A percentile compares a stretch with the other conserved stretches of the same genome.
phyloP scores from a whole-genome alignment of 1,284 basidiomycete genomes.

The Sporisorium iseilematis-ciliati region DNA sequence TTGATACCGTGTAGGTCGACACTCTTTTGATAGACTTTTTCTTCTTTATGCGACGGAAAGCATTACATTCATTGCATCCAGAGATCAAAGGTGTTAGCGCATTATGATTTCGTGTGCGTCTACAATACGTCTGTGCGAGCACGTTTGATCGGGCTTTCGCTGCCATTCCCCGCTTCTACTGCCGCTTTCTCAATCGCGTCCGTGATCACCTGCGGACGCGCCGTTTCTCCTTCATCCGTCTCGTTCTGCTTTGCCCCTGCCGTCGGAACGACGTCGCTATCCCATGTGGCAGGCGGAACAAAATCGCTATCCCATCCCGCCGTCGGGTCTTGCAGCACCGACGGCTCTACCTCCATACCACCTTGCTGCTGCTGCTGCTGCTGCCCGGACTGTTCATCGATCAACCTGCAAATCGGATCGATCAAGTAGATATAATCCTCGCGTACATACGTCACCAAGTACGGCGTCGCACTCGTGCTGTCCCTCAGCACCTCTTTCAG shows the following conservation, averaged over 20 bases:
- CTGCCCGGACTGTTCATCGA: conserved; percentile 12
- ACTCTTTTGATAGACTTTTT: not conserved
- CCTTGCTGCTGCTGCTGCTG: conserved; percentile 2
- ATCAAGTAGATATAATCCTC: conserved; percentile 40
- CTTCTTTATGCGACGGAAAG: conserved; percentile 2
- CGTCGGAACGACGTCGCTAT: not conserved
- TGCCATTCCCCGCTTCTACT: conserved; percentile 13
- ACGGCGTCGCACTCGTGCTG: conserved; percentile 65
- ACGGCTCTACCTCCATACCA: conserved; percentile 18
- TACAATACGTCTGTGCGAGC: conserved; percentile 40
- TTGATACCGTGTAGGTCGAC: conserved; percentile 14
- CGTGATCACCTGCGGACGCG: conserved; percentile 11
- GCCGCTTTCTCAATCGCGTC: not conserved
- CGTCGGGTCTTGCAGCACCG: not conserved
- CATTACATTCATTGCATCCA: not conserved
- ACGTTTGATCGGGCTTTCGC: conserved; percentile 42
- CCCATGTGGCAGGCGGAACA: not conserved
- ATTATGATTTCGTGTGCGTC: not conserved
- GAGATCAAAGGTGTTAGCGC: not conserved
- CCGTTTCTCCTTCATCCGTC: not conserved
- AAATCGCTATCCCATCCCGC: conserved; percentile 2
- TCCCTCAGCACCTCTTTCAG: conserved; percentile 59
- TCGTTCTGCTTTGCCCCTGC: not conserved
- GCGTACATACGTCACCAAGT: conserved; percentile 67
- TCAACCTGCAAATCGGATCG: conserved; percentile 40